Evolutionary conservation across 805 yeast species (phyloP), one percentile per base, ranked within the genome.

Genomic region (Pichia pseudocactophila): DNA sequence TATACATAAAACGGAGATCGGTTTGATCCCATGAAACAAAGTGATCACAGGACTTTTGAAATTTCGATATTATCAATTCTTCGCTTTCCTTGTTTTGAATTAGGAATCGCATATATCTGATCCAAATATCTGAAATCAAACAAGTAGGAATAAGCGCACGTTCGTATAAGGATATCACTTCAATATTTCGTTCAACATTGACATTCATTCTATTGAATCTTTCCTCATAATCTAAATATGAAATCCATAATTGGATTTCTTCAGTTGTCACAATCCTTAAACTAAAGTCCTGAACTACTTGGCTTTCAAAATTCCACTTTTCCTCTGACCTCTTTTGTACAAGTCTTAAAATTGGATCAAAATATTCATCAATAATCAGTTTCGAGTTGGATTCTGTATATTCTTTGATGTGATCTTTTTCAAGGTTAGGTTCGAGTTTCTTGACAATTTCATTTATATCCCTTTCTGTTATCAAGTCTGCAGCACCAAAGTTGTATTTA

Each of bases 291-390:
- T 70, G 72, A n/a, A 70, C 65, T 6, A 90, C 65, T 19, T 68
- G 65, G 11, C 81, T 69, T 61, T 92, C 98, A 58, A 55, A 85
- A 1, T 68, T 66, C 95, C 96, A 86, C 34, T 81, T 71, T 12
- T 63, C 64, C 39, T 70, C 69, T 1, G 84, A 86, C 13, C 66
- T 61, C 2, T 51, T 52, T 50, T 80, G 82, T 0, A 80, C 75
- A 1, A 55, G 48, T 3, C 61, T 52, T 42, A 76, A 75, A 3
- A 71, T 53, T 3, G 55, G 61, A 43, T 66, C 61, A 41, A 73
- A 67, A 50, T 66, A 69, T 13, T 66, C 59, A 36, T 74, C 76
- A 11, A 71, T 55, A 10, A 71, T 49, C 30, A 41, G 43, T 30
- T 40, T 37, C 39, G 44, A 35, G 40, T 52, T 49, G 3, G 50